These are phyloP conservation scores for Thielaviopsis populi DNA, from an alignment of 2,329 filamentous ascomycete genomes.

Conservation along the genomic window DNA sequence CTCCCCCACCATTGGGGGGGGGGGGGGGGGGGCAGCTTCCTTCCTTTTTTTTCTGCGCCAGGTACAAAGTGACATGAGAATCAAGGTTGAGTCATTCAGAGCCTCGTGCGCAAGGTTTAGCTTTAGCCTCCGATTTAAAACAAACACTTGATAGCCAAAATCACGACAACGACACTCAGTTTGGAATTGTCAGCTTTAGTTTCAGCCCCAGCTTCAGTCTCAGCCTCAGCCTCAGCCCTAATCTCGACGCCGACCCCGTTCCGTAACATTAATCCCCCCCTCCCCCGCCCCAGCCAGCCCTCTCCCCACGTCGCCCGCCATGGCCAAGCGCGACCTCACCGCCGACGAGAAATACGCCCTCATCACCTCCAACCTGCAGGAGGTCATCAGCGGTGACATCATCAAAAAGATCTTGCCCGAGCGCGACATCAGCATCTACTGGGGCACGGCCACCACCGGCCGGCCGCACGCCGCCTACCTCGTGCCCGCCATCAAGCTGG, in stretches of 20 bases:
- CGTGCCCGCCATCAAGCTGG: constrained; percentile 76
- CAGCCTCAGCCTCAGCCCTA: not conserved
- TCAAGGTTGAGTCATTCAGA: not conserved
- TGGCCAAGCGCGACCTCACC: constrained; percentile 24
- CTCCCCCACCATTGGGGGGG: not conserved
- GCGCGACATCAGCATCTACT: constrained; percentile 68
- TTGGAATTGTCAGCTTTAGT: not conserved
- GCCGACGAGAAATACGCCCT: constrained; percentile 52
- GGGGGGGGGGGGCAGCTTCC: too few relatives aligned
- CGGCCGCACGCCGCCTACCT: constrained; percentile 82
- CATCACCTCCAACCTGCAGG: constrained; percentile 66
- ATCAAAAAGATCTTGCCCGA: constrained; percentile 58
- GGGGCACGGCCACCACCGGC: constrained; percentile 78
- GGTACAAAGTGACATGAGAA: not conserved
- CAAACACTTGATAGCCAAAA: not conserved
- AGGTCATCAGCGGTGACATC: constrained; percentile 72
- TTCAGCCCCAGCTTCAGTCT: not conserved
- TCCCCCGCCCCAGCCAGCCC: not conserved
- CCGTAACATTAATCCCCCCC: not conserved
- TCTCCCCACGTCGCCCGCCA: constrained; percentile 12
- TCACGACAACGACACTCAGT: not conserved
- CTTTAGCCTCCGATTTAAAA: not conserved
- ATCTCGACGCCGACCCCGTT: not conserved
- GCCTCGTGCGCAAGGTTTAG: not conserved
- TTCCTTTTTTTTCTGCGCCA: not conserved